phyloP scores from a whole-genome alignment of 805 yeast genomes.

The Suhomyces sp. region DNA sequence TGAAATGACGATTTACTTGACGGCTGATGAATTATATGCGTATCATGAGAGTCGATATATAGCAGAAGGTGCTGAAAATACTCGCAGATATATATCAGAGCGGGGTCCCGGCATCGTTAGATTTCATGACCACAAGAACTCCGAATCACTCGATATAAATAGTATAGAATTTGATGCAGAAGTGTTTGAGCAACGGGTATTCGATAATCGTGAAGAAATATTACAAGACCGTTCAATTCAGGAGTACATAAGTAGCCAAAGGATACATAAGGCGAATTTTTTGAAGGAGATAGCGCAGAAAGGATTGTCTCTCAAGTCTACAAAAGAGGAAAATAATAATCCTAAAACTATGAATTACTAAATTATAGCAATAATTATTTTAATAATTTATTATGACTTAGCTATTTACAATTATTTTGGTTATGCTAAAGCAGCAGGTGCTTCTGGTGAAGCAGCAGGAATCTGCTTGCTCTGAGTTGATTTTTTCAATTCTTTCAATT shows the following conservation, averaged over 20 bases:
- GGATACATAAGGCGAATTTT: conserved; percentile 20
- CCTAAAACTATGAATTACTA: conserved; percentile 2
- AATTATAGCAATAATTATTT: not conserved
- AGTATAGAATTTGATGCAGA: conserved; percentile 19
- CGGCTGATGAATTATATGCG: not conserved
- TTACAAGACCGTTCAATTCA: conserved; percentile 11
- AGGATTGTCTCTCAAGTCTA: conserved; percentile 15
- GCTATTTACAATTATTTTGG: conserved; percentile 3
- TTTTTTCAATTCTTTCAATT: conserved; percentile 12
- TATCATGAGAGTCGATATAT: not conserved
- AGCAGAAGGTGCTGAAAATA: not conserved
- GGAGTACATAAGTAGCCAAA: conserved; percentile 15
- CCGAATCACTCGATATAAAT: conserved; percentile 7
- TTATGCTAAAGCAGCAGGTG: conserved; percentile 2
- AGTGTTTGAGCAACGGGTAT: conserved; percentile 12
- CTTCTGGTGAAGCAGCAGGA: not conserved
- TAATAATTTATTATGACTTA: not conserved
- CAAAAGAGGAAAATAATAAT: not conserved
- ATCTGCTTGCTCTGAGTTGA: not conserved
- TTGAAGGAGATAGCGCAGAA: conserved; percentile 21
- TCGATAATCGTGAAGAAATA: conserved; percentile 6
- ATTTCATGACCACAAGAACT: not conserved
- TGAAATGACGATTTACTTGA: not conserved
- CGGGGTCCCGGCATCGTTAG: not conserved
- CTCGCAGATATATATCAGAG: not conserved